Evolutionary conservation across 208 protist species (phyloP).

Genomic region (Trypanosoma cruzi): DNA sequence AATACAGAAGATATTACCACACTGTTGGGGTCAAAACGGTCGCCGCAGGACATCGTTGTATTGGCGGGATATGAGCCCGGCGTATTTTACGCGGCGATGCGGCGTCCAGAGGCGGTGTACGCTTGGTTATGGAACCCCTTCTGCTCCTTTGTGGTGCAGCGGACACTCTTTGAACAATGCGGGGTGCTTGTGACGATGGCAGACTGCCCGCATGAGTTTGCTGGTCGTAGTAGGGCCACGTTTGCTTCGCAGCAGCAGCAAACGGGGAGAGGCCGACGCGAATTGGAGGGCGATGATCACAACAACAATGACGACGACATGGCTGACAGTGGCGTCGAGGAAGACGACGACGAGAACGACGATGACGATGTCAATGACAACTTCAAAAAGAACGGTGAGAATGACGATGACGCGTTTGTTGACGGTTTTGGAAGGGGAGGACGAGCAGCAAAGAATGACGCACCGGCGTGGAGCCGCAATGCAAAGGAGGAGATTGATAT

Average conservation of each 20-base stretch:
- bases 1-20: slow-evolving; percentile 49
- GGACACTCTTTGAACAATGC: slow-evolving; percentile 62
- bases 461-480: slow-evolving; percentile 21
- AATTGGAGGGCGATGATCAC: not conserved
- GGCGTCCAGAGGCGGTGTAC: slow-evolving; percentile 76
- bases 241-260: not conserved
- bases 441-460: not conserved
- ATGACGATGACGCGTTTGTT: no score
- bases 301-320: slow-evolving; percentile 7
- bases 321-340: no score
- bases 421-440: not conserved
- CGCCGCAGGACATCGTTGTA: slow-evolving; percentile 51
- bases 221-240: slow-evolving; percentile 37
- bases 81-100: slow-evolving; percentile 80
- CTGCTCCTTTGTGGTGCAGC: slow-evolving; percentile 72
- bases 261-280: not conserved
- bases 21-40: slow-evolving; percentile 61
- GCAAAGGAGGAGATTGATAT: slow-evolving; percentile 42
- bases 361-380: not conserved
- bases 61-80: slow-evolving; percentile 78
- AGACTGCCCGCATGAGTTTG: slow-evolving; percentile 73
- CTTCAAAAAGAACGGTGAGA: not conserved
- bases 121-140: slow-evolving; percentile 80
- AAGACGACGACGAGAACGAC: slow-evolving; percentile 20
- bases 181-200: slow-evolving; percentile 87